Base-by-base conservation (phyloP, 148 eudicot genomes). In the Vaccinium darrowii region DNA sequence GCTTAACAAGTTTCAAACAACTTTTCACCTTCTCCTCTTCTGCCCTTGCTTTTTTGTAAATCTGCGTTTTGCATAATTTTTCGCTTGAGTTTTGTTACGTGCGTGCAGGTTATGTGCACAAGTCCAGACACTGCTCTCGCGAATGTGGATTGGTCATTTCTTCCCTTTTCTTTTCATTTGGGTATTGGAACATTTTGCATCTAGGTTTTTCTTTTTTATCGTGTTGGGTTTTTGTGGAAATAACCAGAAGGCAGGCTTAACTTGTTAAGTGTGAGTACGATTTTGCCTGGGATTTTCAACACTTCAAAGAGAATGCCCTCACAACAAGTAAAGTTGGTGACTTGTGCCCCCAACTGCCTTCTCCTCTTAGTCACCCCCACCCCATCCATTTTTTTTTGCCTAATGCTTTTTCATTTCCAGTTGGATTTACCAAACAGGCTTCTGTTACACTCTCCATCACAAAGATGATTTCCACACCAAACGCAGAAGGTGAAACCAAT, bases 311-410 rank as follows among this genome's bases (percentile, higher is more conserved):
- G 16, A 82, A 52, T 67, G 43, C 43, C 47, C 8, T 7, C 11
- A n/a, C 58, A 78, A 36, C 30, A 78, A 56, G 65, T 80, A 53
- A 76, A 87, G 86, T 88, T 89, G 94, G 89, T 92, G 88, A 71
- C 90, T 87, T 80, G 81, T 84, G 43, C 78, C 13, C 13, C 81
- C 85, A 87, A 85, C 91, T 89, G 81, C 67, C 82, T 49, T 85
- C 85, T 83, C 86, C 77, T 78, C 81, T 50, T 53, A 73, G 87
- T 87, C 89, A 54, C 23, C 88, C 83, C 84, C 82, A 83, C 60
- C 87, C 85, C 84, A 85, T 82, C 86, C 25, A 65, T 65, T 18
- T 19, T 54, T 15, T 79, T 39, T 50, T 43, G 13, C 86, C 57
- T 18, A 0, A 47, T 72, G 63, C 81, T 47, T 51, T 57, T 69